Evolutionary conservation across 2,329 filamentous ascomycete species (phyloP).

Genomic region (Esteya vermicola): DNA sequence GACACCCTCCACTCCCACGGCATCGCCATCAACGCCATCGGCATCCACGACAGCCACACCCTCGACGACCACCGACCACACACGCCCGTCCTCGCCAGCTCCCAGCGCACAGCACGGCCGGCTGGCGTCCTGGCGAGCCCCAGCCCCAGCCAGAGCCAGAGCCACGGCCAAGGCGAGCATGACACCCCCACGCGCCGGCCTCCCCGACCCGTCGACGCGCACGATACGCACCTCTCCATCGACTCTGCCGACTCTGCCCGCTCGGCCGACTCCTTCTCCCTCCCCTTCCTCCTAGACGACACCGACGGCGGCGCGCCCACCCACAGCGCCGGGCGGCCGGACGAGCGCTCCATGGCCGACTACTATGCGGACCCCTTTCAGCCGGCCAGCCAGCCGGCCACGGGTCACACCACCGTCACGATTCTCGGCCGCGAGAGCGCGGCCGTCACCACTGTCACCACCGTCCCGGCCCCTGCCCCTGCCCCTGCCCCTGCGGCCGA

Average conservation of each 20-base stretch:
- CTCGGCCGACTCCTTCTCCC: too few species aligned
- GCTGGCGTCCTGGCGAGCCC: background rate
- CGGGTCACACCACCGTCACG: conserved; percentile 33
- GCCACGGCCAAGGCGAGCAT: background rate
- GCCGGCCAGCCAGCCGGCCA: conserved; percentile 15
- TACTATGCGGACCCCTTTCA: conserved; percentile 26
- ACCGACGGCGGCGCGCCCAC: too few species aligned
- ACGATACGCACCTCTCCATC: too few species aligned
- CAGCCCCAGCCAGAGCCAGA: background rate
- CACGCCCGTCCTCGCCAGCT: conserved; percentile 1
- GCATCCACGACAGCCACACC: too few species aligned
- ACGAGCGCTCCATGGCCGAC: conserved; percentile 7
- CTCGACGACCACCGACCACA: conserved; percentile 4
- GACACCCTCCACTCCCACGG: too few species aligned
- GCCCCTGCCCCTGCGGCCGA: background rate
- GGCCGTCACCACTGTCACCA: conserved; percentile 7
- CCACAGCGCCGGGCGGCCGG: too few species aligned
- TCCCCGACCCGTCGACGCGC: background rate
- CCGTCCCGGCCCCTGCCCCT: background rate
- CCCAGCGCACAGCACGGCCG: background rate
- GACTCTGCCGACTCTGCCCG: too few species aligned
- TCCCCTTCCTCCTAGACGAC: too few species aligned
- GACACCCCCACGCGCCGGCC: background rate
- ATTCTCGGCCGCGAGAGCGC: conserved; percentile 32
- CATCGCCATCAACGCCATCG: too few species aligned